Base-by-base conservation (phyloP, 2,329 filamentous ascomycete species). In the Fusarium sambucinum region DNA sequence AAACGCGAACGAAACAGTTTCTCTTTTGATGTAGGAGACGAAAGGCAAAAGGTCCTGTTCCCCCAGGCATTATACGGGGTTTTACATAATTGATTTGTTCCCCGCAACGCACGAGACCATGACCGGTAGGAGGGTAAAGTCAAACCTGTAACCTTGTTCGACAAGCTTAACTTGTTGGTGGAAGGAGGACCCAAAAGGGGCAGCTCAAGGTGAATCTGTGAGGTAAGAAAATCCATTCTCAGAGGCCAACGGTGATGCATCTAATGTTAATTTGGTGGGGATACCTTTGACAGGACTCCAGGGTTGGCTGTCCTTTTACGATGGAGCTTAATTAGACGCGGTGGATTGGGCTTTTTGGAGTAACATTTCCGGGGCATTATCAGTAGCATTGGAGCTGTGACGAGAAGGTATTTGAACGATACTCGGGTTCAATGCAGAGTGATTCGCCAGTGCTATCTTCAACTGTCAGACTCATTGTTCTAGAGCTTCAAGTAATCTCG, bases 181-280 rank as follows among this genome's bases (percentile, higher is more conserved):
- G n/a, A 33, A 21, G 16, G n/a, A 9, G 12, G 23, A 10, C 29
- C 53, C 52, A 1, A 48, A 69, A 66, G 35, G 32, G 66, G 66
- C 46, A 69, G 66, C 30, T 70, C 29, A 21, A 8, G 10, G 33
- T 19, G 25, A 52, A 62, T 64, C 41, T 12, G 41, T 59, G 61
- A 65, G 53, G 59, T 65, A 64, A 64, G 33, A 7, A 64, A 35
- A 64, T 64, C 35, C 40, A 25, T 45, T 16, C 27, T 33, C 7
- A 33, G 42, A 61, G 58, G 45, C 17, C 29, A 44, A 32, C 29
- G n/a, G 23, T 23, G 21, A 27, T 59, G 54, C 42, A 29, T 58
- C 41, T 32, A 46, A 55, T 63, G 57, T 66, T 62, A 62, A 69
- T 70, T 50, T 12, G 33, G 66, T 58, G 66, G 66, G 4, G 66